Conservation (phyloP, 768 basidiomycete species). For the Mycena metata region DNA sequence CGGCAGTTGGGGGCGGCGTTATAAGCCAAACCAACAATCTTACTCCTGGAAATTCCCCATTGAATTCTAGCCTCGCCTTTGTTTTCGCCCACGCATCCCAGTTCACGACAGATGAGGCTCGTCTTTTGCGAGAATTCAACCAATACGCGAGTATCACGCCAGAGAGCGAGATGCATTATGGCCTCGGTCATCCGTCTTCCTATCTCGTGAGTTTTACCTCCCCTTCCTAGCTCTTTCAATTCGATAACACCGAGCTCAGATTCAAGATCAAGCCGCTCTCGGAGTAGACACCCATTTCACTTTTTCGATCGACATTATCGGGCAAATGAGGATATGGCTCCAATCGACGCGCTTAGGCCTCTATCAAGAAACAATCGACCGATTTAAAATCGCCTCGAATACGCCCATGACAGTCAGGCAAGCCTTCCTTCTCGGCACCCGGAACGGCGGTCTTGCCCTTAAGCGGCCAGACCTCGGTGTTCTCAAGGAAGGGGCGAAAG, state of each 20-base stretch:
- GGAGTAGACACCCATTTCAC: conserved; percentile 30
- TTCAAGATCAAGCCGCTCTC: conserved; percentile 22
- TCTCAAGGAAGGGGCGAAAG: conserved; percentile 20
- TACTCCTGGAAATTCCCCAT: conserved; percentile 9
- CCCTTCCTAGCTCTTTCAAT: neutral
- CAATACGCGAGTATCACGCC: conserved; percentile 28
- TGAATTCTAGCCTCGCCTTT: conserved; percentile 27
- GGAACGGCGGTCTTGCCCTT: conserved; percentile 30
- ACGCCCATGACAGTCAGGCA: conserved; percentile 27
- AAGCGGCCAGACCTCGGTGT: conserved; percentile 29
- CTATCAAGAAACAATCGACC: conserved; percentile 21
- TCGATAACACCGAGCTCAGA: neutral
- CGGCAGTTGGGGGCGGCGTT: conserved; percentile 6
- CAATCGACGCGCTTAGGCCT: conserved; percentile 20
- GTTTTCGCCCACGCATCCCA: conserved; percentile 24
- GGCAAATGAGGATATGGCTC: conserved; percentile 28
- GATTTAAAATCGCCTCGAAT: conserved; percentile 22
- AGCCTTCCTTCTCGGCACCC: conserved; percentile 28
- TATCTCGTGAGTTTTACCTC: conserved; percentile 7
- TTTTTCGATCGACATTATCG: conserved; percentile 24
- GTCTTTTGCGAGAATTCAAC: conserved; percentile 23
- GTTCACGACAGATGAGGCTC: conserved; percentile 17
- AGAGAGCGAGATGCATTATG: conserved; percentile 32
- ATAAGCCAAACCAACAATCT: conserved; percentile 12
- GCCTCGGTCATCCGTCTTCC: conserved; percentile 16